Evolutionary conservation across 2,329 filamentous ascomycete genomes (phyloP).

Genomic region (Aureobasidium sp.): DNA sequence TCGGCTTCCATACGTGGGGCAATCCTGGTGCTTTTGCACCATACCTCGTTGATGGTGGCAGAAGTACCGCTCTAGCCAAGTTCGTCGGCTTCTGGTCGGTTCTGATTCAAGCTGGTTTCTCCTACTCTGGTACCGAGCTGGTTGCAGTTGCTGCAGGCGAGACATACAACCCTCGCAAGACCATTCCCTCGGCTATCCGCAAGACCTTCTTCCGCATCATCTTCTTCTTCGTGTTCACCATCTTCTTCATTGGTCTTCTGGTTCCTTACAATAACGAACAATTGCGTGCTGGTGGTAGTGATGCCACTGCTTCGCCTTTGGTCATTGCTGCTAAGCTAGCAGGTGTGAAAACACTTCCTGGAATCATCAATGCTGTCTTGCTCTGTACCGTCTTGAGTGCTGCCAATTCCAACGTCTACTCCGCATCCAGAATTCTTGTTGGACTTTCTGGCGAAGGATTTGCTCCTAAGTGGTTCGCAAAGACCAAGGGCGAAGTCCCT

Average conservation of each 20-base stretch:
- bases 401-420: slow-evolving; percentile 37
- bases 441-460: slow-evolving; percentile 48
- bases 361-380: slow-evolving; percentile 55
- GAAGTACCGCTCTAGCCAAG: slow-evolving; percentile 21
- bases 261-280: slow-evolving; percentile 27
- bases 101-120: slow-evolving; percentile 50
- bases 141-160: slow-evolving; percentile 42
- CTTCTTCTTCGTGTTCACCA: slow-evolving; percentile 28
- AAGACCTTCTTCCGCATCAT: slow-evolving; percentile 30
- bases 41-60: slow-evolving; percentile 21
- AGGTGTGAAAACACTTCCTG: slow-evolving; percentile 51
- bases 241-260: slow-evolving; percentile 28
- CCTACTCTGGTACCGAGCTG: slow-evolving; percentile 48
- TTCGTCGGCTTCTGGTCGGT: slow-evolving; percentile 45
- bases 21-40: slow-evolving; percentile 31
- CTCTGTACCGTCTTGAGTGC: slow-evolving; percentile 60
- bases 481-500: slow-evolving; percentile 35
- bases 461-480: slow-evolving; percentile 34
- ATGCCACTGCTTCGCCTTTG: slow-evolving; percentile 49
- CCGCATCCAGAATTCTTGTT: slow-evolving; percentile 60
- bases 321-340: slow-evolving; percentile 57
- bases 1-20: slow-evolving; percentile 49
- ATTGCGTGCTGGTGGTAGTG: slow-evolving; percentile 26
- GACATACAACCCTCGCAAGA: slow-evolving; percentile 43
- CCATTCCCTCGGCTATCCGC: slow-evolving; percentile 28